phyloP scores from a whole-genome alignment of 352 stramenopile species.

The Phytophthora sp. region DNA sequence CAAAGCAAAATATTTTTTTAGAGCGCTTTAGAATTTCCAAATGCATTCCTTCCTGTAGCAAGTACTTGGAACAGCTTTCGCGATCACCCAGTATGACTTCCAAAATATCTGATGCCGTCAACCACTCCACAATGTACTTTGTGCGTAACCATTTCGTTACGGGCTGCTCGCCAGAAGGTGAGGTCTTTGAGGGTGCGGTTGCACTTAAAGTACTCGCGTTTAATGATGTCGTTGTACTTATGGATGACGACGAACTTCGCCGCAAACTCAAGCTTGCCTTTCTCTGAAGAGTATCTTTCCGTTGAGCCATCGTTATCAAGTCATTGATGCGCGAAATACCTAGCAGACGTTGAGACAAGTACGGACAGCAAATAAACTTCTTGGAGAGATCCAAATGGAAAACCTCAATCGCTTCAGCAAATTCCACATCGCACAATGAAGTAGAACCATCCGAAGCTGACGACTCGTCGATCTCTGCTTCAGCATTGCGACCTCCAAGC shows the following conservation, averaged over 20 bases:
- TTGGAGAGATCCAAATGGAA: constrained; percentile 88
- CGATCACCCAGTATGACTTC: constrained; percentile 84
- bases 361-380: constrained; percentile 88
- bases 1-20: constrained; percentile 71
- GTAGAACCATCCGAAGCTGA: constrained; percentile 15
- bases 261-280: constrained; percentile 64
- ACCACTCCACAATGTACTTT: constrained; percentile 83
- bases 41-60: constrained; percentile 77
- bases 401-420: constrained; percentile 81
- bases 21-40: constrained; percentile 85
- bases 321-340: constrained; percentile 78
- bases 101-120: constrained; percentile 75
- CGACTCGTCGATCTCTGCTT: constrained; percentile 34
- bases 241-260: constrained; percentile 41
- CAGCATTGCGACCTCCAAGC: constrained; percentile 39
- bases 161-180: constrained; percentile 27
- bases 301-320: constrained; percentile 79
- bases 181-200: constrained; percentile 28
- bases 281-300: constrained; percentile 65
- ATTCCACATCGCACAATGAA: constrained; percentile 42
- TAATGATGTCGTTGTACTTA: constrained; percentile 35
- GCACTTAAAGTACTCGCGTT: constrained; percentile 32
- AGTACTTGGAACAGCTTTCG: constrained; percentile 70
- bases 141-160: constrained; percentile 75
- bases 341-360: constrained; percentile 72